These are phyloP conservation scores for Moesziomyces antarcticus DNA, from an alignment of 1,284 basidiomycete species.

Conservation along the genomic window DNA sequence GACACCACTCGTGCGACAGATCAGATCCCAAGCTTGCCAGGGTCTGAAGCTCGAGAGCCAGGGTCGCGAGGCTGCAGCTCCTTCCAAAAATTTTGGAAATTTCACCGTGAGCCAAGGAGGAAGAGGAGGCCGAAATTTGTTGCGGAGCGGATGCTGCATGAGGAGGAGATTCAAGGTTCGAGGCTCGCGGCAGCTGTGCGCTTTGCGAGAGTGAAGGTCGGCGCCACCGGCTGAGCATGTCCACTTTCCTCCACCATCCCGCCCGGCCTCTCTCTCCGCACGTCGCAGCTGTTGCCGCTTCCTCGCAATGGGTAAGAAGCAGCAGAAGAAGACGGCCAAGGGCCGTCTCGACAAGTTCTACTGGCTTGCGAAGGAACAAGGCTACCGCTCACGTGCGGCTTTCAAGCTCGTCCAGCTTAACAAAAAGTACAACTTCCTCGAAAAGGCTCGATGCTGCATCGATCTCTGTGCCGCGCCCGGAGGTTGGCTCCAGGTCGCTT, in stretches of 20 bases:
- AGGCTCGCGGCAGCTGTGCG: no score
- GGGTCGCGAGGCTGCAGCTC: neutral
- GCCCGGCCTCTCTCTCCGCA: neutral
- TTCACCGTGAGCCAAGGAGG: neutral
- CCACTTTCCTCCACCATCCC: conserved; percentile 9
- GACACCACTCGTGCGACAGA: neutral
- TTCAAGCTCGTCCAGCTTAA: conserved; percentile 99
- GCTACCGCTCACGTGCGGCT: conserved; percentile 97
- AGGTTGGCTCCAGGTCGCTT: conserved; percentile 98
- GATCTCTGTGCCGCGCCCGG: conserved; percentile 99
- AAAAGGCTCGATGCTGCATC: conserved; percentile 90
- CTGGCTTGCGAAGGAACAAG: conserved; percentile 82
- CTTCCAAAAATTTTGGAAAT: conserved; percentile 19
- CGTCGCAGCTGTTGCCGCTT: neutral
- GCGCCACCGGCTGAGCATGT: conserved; percentile 4
- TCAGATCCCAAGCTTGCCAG: neutral
- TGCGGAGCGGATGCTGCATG: no score
- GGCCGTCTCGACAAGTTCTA: conserved; percentile 67
- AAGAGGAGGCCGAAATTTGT: no score
- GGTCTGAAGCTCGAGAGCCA: neutral
- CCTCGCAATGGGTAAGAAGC: conserved; percentile 61
- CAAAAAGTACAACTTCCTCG: conserved; percentile 95
- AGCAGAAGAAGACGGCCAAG: conserved; percentile 67
- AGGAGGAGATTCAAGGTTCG: no score
- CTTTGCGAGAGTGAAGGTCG: no score